Evolutionary conservation across 345 rosid species (phyloP).

Genomic region (Populus nigra): DNA sequence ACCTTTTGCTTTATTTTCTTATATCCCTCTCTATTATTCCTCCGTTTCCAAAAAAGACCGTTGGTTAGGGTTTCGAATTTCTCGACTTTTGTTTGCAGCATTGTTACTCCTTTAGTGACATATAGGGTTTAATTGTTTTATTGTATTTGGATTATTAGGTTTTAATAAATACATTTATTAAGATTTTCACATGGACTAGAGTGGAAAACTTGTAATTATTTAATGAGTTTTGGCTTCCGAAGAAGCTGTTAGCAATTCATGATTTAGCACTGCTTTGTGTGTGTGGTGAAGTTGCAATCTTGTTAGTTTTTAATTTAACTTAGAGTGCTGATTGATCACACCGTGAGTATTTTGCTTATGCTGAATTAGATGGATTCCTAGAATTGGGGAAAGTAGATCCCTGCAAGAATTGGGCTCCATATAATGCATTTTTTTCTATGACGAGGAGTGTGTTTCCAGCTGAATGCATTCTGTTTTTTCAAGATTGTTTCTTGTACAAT

Average conservation of each 20-base stretch:
- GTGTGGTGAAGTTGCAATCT: too few species aligned
- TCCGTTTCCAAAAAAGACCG: neutral
- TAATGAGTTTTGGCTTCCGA: neutral
- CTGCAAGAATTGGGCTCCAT: too few species aligned
- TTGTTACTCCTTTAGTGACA: neutral
- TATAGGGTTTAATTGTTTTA: neutral
- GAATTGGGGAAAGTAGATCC: too few species aligned
- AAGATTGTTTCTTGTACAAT: too few species aligned
- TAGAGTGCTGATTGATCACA: neutral
- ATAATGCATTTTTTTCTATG: too few species aligned
- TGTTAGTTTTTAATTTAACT: too few species aligned
- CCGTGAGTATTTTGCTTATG: neutral
- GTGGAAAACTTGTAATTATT: neutral
- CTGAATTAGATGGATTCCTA: too few species aligned
- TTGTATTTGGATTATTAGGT: neutral
- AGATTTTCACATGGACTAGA: neutral
- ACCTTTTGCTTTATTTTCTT: neutral
- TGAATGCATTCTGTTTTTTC: too few species aligned
- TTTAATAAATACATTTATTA: neutral
- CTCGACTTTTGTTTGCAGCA: neutral
- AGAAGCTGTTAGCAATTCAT: neutral
- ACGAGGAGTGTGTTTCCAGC: too few species aligned
- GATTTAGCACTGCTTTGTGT: neutral
- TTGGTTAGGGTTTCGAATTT: constrained; percentile 17
- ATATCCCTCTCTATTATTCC: neutral